Base-by-base conservation (phyloP, 345 rosid genomes). In the Geranium brycei region DNA sequence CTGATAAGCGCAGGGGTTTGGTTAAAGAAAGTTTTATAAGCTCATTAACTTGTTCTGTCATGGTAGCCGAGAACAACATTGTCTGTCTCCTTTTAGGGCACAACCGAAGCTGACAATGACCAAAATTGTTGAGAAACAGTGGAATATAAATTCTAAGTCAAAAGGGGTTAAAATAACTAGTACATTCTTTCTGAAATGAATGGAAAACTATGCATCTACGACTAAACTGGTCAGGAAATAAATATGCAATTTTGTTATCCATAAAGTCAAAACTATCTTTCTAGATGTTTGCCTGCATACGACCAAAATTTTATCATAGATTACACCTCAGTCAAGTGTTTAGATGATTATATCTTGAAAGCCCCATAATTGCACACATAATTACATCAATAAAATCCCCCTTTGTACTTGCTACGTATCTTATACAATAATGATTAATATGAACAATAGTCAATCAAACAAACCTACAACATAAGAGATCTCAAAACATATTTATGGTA, bases 21-120 rank as follows among this genome's bases (percentile, higher is more conserved):
- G 85, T 78, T 74, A 88, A 77, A 59, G 98, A 92, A 66, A 92
- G 91, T 79, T 86, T 83, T 70, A 89, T 81, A 71, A 92, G 96
- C 66, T 89, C 91, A 70, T 86, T 81, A 72, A 92, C 92, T 72
- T 92, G 93, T 77, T 89, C 96, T 19, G 96, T 93, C 99, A 90
- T 88, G 55, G 99, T 93, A 69, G 99, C 99, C 40, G 97, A 90
- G 79, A 93, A 93, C 66, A 93, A 78, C 96, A 90, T 77, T 4
- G 99, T 93, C 72, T 93, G 99, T 81, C 95, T 90, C 79, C 87
- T 80, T 81, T 83, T 90, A 72, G 99, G 96, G 72, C 97, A 90
- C 61, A 80, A 77, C 41, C 92, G 87, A 71, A 88, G 86, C 99
- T 93, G 76, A 66, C 53, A 47, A 47, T 47, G 3, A 47, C 11